Evolutionary conservation across 495 filamentous ascomycete species (phyloP).

Genomic region (Trypethelium eluteriae): DNA sequence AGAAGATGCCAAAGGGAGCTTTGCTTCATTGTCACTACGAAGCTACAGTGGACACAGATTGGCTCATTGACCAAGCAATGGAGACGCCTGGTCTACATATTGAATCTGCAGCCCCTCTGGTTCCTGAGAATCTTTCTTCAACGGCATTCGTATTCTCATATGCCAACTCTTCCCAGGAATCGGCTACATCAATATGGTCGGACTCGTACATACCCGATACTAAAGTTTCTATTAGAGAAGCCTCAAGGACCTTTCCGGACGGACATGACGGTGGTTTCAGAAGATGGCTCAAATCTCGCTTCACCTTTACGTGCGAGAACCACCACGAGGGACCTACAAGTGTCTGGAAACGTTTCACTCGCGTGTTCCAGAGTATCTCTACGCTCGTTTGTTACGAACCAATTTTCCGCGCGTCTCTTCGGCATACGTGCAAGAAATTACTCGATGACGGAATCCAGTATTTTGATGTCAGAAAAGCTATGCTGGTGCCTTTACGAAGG

Average conservation of each 20-base stretch:
- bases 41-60: constrained; percentile 82
- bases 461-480: constrained; percentile 59
- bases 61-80: constrained; percentile 61
- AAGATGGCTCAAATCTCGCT: constrained; percentile 67
- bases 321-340: constrained; percentile 73
- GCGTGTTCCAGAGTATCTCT: constrained; percentile 60
- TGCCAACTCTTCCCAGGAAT: constrained; percentile 27
- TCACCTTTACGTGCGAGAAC: constrained; percentile 61
- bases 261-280: constrained; percentile 64
- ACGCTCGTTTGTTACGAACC: constrained; percentile 83
- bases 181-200: constrained; percentile 50
- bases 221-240: constrained; percentile 52
- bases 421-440: constrained; percentile 57
- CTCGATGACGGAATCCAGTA: constrained; percentile 72
- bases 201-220: constrained; percentile 48
- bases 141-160: constrained; percentile 52
- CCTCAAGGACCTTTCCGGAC: constrained; percentile 65
- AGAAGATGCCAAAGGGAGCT: constrained; percentile 82
- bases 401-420: constrained; percentile 71
- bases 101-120: constrained; percentile 47
- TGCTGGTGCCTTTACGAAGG: constrained; percentile 53
- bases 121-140: constrained; percentile 40
- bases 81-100: constrained; percentile 70
- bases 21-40: constrained; percentile 83
- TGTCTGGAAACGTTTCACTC: constrained; percentile 70